Percentiles rank a stretch among this genome's conserved stretches.
Evolutionary conservation across 2,329 filamentous ascomycete species (phyloP).

Genomic region (Verticillium longisporum): DNA sequence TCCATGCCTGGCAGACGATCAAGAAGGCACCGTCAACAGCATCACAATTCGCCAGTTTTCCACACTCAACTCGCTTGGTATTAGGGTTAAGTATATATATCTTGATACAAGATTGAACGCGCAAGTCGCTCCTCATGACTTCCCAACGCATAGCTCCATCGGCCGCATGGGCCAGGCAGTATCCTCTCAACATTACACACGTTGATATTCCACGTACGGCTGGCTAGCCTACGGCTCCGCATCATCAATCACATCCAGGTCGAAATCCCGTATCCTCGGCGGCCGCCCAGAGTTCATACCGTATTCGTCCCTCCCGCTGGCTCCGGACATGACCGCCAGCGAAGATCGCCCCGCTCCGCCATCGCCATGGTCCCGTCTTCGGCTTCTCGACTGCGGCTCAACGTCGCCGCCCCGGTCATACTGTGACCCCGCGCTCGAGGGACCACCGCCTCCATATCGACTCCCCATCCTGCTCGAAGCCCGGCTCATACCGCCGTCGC

Average conservation of each 20-base stretch:
- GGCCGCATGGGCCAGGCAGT: background rate
- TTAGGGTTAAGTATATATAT: too few species aligned
- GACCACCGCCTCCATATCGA: constrained; percentile 2
- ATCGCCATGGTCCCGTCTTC: constrained; percentile 5
- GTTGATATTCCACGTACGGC: background rate
- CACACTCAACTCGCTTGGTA: too few species aligned
- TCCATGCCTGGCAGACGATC: too few species aligned
- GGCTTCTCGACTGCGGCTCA: background rate
- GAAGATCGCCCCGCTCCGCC: background rate
- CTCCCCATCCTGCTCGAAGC: constrained; percentile 17
- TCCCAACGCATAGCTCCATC: background rate
- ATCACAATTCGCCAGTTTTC: too few species aligned
- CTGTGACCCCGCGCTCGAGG: background rate
- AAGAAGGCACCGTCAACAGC: too few species aligned
- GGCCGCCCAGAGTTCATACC: background rate
- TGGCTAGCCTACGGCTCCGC: constrained; percentile 14
- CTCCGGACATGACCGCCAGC: background rate
- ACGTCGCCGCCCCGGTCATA: background rate
- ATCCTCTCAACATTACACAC: background rate
- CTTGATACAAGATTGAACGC: too few species aligned
- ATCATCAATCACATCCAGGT: constrained; percentile 25
- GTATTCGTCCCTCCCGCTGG: background rate
- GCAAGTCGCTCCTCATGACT: too few species aligned
- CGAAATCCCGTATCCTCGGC: constrained; percentile 29
- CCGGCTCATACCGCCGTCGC: constrained; percentile 8